These are phyloP conservation scores for Carex arenaria DNA, from an alignment of 202 grass and related monocot species.

Conservation along the genomic window DNA sequence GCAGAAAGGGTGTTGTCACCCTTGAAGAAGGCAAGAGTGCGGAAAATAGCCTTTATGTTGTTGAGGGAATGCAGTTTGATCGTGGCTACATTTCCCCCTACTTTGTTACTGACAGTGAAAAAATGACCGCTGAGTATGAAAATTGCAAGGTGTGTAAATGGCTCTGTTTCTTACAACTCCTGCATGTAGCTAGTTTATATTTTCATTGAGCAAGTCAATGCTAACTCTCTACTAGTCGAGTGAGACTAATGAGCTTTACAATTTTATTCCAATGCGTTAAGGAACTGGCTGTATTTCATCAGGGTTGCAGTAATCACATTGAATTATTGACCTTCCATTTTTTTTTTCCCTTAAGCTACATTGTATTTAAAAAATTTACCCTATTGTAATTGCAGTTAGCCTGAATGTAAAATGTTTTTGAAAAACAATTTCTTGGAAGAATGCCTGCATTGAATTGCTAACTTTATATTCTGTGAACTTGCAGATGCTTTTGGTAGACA, in stretches of 20 bases:
- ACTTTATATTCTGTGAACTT: conserved; percentile 16
- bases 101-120: conserved; percentile 97
- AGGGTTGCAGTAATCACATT: neutral
- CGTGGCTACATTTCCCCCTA: conserved; percentile 98
- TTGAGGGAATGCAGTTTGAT: conserved; percentile 99
- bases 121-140: conserved; percentile 91
- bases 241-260: neutral
- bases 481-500: conserved; percentile 92
- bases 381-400: neutral
- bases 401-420: neutral
- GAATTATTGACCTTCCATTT: neutral
- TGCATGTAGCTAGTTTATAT: neutral
- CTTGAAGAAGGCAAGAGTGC: conserved; percentile 98
- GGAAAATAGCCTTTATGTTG: conserved; percentile 93
- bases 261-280: neutral
- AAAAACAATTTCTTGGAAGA: neutral
- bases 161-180: neutral
- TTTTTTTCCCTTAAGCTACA: neutral
- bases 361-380: neutral
- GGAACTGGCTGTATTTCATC: neutral
- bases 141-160: conserved; percentile 76
- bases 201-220: neutral
- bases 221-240: neutral
- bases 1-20: conserved; percentile 95
- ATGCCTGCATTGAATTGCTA: neutral